phyloP scores from a whole-genome alignment of 768 basidiomycete species.

The Tylopilus cervinicoccineus region DNA sequence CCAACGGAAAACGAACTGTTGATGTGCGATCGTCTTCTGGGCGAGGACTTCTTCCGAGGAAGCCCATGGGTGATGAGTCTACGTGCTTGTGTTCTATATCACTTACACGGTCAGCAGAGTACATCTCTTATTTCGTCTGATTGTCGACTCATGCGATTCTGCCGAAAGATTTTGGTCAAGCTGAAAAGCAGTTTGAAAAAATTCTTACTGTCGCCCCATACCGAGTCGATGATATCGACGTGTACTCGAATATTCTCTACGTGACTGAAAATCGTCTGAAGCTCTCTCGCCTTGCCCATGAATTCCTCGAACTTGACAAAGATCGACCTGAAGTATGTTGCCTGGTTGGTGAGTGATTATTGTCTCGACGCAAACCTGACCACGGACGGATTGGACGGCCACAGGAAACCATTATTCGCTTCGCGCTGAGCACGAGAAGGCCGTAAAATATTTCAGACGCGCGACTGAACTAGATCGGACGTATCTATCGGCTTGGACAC shows the following conservation, averaged over 20 bases:
- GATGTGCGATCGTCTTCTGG: slow-evolving; percentile 74
- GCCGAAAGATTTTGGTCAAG: slow-evolving; percentile 75
- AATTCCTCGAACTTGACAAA: slow-evolving; percentile 84
- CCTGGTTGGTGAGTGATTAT: slow-evolving; percentile 68
- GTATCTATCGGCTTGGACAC: slow-evolving; percentile 95
- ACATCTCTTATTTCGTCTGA: background rate
- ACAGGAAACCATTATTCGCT: slow-evolving; percentile 97
- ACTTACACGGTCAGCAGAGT: slow-evolving; percentile 70
- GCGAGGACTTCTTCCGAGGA: slow-evolving; percentile 68
- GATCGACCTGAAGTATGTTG: slow-evolving; percentile 96
- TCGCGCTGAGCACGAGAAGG: slow-evolving; percentile 91
- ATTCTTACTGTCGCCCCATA: slow-evolving; percentile 80
- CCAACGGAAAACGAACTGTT: slow-evolving; percentile 83
- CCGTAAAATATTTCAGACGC: slow-evolving; percentile 90
- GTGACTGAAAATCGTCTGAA: slow-evolving; percentile 88
- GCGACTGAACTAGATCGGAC: slow-evolving; percentile 94
- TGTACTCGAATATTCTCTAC: slow-evolving; percentile 95
- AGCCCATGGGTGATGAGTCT: slow-evolving; percentile 86
- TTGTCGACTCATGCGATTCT: slow-evolving; percentile 5
- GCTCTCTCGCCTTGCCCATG: slow-evolving; percentile 86
- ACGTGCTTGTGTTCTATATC: slow-evolving; percentile 83
- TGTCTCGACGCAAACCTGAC: background rate
- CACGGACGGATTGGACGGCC: background rate
- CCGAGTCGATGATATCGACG: slow-evolving; percentile 91
- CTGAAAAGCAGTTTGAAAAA: slow-evolving; percentile 80